Percentiles rank a stretch among this genome's conserved stretches.
These are phyloP conservation scores for Suillus subaureus DNA, from an alignment of 768 basidiomycete species.

Conservation along the genomic window DNA sequence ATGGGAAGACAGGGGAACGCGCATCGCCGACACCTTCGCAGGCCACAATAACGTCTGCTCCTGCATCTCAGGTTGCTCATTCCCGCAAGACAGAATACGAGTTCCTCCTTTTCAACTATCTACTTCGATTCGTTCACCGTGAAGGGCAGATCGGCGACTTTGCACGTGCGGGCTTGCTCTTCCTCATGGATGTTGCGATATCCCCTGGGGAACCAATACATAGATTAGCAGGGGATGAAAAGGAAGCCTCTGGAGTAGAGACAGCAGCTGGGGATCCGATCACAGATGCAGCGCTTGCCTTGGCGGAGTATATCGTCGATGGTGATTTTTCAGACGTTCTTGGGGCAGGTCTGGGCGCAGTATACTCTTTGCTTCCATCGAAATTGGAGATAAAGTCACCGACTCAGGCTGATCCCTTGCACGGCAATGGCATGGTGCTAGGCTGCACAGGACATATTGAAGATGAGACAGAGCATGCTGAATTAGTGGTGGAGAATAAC, in stretches of 20 bases:
- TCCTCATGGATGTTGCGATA: constrained; percentile 95
- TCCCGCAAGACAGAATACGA: constrained; percentile 86
- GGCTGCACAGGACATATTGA: constrained; percentile 61
- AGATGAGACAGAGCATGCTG: constrained; percentile 54
- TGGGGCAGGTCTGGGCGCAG: constrained; percentile 88
- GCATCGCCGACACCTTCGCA: constrained; percentile 67
- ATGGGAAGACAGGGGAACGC: constrained; percentile 18
- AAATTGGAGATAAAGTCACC: constrained; percentile 75
- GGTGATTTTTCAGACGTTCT: constrained; percentile 99
- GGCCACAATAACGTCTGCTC: constrained; percentile 54
- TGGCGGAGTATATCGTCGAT: constrained; percentile 92
- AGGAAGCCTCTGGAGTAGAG: constrained; percentile 21
- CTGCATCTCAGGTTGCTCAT: constrained; percentile 42
- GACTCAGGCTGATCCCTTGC: constrained; percentile 37
- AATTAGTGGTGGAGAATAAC: constrained; percentile 50
- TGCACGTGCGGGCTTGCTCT: constrained; percentile 88
- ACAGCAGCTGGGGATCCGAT: constrained; percentile 58
- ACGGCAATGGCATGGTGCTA: constrained; percentile 67
- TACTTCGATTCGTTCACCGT: constrained; percentile 92
- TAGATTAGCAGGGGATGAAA: constrained; percentile 40
- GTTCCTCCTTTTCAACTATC: constrained; percentile 93
- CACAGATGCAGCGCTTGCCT: constrained; percentile 80
- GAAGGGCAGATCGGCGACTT: constrained; percentile 94
- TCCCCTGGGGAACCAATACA: constrained; percentile 63
- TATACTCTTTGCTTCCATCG: constrained; percentile 87